These are phyloP conservation scores for Dendryphion nanum DNA, from an alignment of 2,329 filamentous ascomycete genomes.

Conservation along the genomic window DNA sequence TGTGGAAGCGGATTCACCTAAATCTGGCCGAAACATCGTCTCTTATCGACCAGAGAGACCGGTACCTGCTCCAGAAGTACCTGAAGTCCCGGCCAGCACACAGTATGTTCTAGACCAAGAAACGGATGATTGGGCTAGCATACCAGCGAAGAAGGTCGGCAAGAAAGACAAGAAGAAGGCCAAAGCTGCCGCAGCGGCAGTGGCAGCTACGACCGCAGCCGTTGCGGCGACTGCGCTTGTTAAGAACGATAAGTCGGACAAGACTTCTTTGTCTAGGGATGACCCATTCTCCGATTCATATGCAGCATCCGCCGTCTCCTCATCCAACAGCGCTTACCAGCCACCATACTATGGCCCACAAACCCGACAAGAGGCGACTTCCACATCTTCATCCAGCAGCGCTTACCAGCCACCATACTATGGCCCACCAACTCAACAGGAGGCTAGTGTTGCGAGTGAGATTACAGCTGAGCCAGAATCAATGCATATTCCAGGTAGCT, in stretches of 20 bases:
- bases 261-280: conserved; percentile 3
- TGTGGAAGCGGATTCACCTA: conserved; percentile 36
- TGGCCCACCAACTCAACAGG: conserved; percentile 37
- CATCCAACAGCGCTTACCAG: conserved; percentile 29
- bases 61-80: conserved; percentile 10
- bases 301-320: conserved; percentile 11
- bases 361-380: conserved; percentile 14
- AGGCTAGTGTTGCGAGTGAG: conserved; percentile 38
- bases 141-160: conserved; percentile 26
- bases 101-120: conserved; percentile 28
- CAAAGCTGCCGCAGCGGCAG: conserved; percentile 17
- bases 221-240: conserved; percentile 15
- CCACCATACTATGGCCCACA: conserved; percentile 44
- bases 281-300: conserved; percentile 30
- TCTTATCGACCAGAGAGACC: conserved; percentile 31
- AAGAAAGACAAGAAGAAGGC: conserved; percentile 34
- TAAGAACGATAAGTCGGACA: neutral
- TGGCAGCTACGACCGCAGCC: conserved; percentile 13
- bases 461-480: conserved; percentile 56
- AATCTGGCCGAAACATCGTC: conserved; percentile 25
- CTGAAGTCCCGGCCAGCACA: conserved; percentile 27
- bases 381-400: conserved; percentile 17
- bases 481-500: conserved; percentile 62
- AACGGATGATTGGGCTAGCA: conserved; percentile 19
- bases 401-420: conserved; percentile 42